Percentiles rank a stretch among this genome's conserved stretches.
These are phyloP conservation scores for Capsella bursapastoris DNA, from an alignment of 345 rosid genomes.

Conservation along the genomic window DNA sequence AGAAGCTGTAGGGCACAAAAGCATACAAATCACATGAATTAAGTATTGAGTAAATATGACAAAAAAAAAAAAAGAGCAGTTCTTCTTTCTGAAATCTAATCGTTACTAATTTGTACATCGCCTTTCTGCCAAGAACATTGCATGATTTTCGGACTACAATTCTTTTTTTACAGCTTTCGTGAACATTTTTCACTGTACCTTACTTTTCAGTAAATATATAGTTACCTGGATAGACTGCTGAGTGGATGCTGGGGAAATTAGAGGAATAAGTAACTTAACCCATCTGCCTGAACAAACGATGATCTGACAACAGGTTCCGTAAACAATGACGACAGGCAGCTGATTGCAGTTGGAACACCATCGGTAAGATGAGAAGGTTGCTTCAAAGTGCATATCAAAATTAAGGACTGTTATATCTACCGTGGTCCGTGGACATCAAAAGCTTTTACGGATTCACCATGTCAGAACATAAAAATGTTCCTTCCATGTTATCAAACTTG, in stretches of 20 bases:
- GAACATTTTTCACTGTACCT: too few species aligned
- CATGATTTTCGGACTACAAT: conserved; percentile 3
- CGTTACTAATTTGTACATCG: too few species aligned
- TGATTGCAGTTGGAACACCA: conserved; percentile 74
- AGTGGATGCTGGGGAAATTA: conserved; percentile 91
- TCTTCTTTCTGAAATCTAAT: too few species aligned
- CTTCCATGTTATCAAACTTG: conserved; percentile 2
- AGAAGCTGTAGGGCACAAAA: too few species aligned
- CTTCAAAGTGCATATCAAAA: conserved; percentile 62
- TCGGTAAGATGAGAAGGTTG: conserved; percentile 85
- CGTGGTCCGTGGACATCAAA: not conserved
- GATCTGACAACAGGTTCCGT: conserved; percentile 90
- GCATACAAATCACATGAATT: too few species aligned
- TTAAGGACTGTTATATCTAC: not conserved
- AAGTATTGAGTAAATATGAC: too few species aligned
- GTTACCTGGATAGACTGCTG: conserved; percentile 95
- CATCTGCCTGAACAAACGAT: conserved; percentile 87
- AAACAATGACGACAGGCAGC: conserved; percentile 71
- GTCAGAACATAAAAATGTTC: not conserved
- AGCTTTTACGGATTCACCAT: conserved; percentile 1
- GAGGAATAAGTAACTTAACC: conserved; percentile 87
- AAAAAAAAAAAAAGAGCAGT: too few species aligned
- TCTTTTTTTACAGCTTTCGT: conserved; percentile 6
- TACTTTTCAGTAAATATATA: conserved; percentile 13
- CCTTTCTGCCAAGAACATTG: too few species aligned